Conservation (phyloP, 163 green algal genomes). For the Volvox carteri region DNA sequence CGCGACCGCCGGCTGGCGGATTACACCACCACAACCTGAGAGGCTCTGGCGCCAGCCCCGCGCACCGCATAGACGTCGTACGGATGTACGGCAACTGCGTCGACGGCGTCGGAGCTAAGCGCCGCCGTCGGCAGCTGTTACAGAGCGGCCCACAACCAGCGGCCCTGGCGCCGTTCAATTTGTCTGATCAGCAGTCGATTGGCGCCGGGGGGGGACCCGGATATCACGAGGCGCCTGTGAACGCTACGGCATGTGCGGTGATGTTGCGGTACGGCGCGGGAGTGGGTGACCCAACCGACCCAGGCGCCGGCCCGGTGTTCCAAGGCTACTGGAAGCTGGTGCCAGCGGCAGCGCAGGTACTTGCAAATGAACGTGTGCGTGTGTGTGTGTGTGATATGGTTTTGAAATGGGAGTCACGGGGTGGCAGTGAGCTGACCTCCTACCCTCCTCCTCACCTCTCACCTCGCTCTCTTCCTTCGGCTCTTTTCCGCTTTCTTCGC, state of each 20-base stretch:
- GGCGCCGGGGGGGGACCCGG: too few species aligned
- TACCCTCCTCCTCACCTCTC: background rate
- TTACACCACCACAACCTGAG: background rate
- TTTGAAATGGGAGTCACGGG: background rate
- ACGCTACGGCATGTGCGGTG: background rate
- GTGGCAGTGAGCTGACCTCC: background rate
- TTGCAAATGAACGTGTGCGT: background rate
- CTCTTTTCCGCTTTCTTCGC: too few species aligned
- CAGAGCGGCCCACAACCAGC: background rate
- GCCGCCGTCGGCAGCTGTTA: too few species aligned
- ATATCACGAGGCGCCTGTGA: too few species aligned
- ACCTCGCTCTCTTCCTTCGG: background rate
- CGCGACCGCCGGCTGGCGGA: background rate
- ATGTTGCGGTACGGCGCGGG: conserved; percentile 26
- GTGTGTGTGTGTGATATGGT: background rate
- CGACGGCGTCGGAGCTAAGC: background rate
- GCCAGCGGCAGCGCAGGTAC: background rate
- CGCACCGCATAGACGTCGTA: background rate
- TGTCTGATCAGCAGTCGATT: too few species aligned
- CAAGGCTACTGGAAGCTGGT: background rate
- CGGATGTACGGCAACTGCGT: background rate
- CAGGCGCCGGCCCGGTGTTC: background rate
- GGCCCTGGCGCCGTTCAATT: background rate
- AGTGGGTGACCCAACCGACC: background rate
- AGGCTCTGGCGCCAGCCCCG: background rate